Evolutionary conservation across 1,284 basidiomycete species (phyloP), one percentile per base, ranked within the genome.

Genomic region (Tetrapyrgos nigripes): DNA sequence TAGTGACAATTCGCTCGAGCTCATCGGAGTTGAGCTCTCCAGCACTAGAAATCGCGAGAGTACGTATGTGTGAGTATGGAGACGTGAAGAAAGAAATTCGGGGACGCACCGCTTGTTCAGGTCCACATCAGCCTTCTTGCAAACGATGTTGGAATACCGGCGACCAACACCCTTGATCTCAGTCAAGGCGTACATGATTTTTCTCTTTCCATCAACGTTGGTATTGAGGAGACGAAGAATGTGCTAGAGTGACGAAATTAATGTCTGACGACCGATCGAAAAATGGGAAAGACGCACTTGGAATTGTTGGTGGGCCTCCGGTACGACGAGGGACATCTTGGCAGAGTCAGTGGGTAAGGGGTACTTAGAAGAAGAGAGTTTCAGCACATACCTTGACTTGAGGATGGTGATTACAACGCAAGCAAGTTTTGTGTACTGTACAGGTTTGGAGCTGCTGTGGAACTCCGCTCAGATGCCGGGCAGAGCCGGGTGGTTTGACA

Each of bases 91-190:
- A 14, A 45, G 17, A 9, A 10, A 31, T 17, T 14, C 43, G 33
- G 35, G 46, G n/a, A 82, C 92, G 64, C 71, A 97, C 96, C 97
- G 94, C 85, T 99, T 99, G 86, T 88, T 93, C 67, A 99, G 88
- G 77, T 99, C 96, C 60, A 99, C 93, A 83, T 99, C 97, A 68
- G 97, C 97, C 87, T 99, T 99, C 85, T 99, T 99, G 91, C 96
- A 98, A 70, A 99, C 97, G 73, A 99, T 84, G 84, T 99, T 99
- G 76, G 97, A 89, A 83, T 98, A 99, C 63, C 97, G 93, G 66
- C 97, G 92, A 74, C 97, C 97, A 66, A 99, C 97, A 92, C 97
- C 97, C 87, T 98, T 98, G 87, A 99, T 99, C 85, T 99, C 95
- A 55, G 95, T 97, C 83, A 97, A 77, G 71, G 95, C 91, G 78